Evolutionary conservation across 768 basidiomycete genomes (phyloP).

Genomic region (Rhodotorula toruloides): DNA sequence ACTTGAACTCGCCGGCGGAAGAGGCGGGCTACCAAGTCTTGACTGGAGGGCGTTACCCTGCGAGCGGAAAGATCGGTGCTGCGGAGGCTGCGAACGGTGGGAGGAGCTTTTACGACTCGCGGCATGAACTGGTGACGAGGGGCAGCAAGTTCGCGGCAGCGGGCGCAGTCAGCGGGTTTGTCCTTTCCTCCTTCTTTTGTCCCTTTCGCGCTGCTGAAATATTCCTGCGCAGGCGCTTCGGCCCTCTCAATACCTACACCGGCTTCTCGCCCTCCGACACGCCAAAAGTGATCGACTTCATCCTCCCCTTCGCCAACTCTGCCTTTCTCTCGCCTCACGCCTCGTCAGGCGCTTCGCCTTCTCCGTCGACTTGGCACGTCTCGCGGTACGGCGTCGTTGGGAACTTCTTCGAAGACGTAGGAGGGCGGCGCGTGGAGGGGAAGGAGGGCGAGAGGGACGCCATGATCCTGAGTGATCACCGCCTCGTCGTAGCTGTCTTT

Average conservation of each 20-base stretch:
- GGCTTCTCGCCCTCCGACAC: conserved; percentile 25
- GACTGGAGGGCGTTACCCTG: conserved; percentile 26
- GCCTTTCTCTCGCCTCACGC: conserved; percentile 2
- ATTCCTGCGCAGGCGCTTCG: conserved; percentile 19
- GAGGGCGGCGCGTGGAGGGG: not conserved
- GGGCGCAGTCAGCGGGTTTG: conserved; percentile 21
- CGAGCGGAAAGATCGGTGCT: too few species aligned
- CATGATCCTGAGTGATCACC: conserved; percentile 23
- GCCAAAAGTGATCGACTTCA: conserved; percentile 35
- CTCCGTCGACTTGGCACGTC: conserved; percentile 18
- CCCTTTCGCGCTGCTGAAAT: too few species aligned
- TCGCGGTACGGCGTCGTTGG: conserved; percentile 32
- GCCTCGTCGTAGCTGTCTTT: conserved; percentile 22
- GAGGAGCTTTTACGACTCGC: conserved; percentile 27
- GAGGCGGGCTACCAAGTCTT: conserved; percentile 46
- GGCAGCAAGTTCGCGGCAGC: not conserved
- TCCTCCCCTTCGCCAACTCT: conserved; percentile 23
- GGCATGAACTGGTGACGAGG: conserved; percentile 27
- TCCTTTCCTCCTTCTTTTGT: not conserved
- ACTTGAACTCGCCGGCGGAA: conserved; percentile 46
- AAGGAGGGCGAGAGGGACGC: not conserved
- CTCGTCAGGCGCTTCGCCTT: not conserved
- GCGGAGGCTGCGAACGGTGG: too few species aligned
- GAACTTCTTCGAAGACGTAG: conserved; percentile 32
- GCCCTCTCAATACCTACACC: conserved; percentile 35